Evolutionary conservation across 257 asterid genomes (phyloP), one percentile per base, ranked within the genome.

Genomic region (Vinca minor): DNA sequence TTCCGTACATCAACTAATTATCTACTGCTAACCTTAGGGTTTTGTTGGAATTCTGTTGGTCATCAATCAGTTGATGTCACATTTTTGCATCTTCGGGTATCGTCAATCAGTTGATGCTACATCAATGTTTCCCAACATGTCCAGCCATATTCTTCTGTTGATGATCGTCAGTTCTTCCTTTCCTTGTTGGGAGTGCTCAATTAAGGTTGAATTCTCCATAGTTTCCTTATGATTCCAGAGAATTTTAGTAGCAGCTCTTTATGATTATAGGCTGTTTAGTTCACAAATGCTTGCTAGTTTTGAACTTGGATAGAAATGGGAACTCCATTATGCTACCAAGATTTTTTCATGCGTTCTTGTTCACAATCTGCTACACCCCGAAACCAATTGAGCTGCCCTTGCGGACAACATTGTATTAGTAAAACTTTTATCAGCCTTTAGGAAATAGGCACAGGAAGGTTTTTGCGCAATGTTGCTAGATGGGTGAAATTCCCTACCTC

Each of bases 51-150:
- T 29, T 31, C 5, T 62, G 3, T 23, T 18, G 14, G 53, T n/a
- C n/a, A 25, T 41, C 5, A 41, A 41, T 45, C n/a, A 0, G 25
- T 20, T n/a, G 21, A 62, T 25, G 55, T 62, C 18, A 4, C 7
- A 21, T 26, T 1, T 34, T 4, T 47, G 18, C 28, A 14, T 5
- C n/a, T n/a, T n/a, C n/a, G n/a, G n/a, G n/a, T n/a, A n/a, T n/a
- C n/a, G n/a, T n/a, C n/a, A n/a, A n/a, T n/a, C n/a, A n/a, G n/a
- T 65, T 53, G 46, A 65, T 50, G 39, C 13, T 28, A 14, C 23
- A 29, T 38, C 47, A 18, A 8, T 2, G 10, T 8, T 31, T 6
- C 7, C 45, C 54, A 39, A n/a, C n/a, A n/a, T n/a, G n/a, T n/a
- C n/a, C n/a, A n/a, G n/a, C n/a, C 28, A 29, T 25, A 2, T 34